Conservation (phyloP, 768 basidiomycete species). For the Russula sp. region DNA sequence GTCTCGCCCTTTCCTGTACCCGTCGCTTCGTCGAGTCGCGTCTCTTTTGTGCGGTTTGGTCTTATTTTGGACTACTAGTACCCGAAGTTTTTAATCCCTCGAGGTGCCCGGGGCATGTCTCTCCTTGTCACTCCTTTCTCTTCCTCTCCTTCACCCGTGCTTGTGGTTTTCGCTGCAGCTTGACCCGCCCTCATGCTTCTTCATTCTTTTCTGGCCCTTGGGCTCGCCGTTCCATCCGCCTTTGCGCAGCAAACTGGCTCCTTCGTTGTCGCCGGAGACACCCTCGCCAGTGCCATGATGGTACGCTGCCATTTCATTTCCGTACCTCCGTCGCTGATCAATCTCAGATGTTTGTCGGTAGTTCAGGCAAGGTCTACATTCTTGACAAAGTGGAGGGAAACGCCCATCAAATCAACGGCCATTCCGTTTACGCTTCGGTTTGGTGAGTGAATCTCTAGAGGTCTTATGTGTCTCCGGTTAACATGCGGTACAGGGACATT, state of each 20-base stretch:
- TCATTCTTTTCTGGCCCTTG: not conserved
- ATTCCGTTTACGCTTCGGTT: constrained; percentile 72
- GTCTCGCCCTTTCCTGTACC: too few relatives aligned
- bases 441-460: constrained; percentile 38
- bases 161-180: not conserved
- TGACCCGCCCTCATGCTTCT: not conserved
- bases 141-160: not conserved
- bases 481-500: constrained; percentile 47
- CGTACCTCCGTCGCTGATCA: not conserved
- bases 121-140: not conserved
- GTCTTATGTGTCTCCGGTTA: not conserved
- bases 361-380: constrained; percentile 76
- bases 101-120: not conserved
- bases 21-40: too few relatives aligned
- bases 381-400: constrained; percentile 87
- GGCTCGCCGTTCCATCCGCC: not conserved
- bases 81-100: too few relatives aligned
- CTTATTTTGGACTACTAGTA: too few relatives aligned
- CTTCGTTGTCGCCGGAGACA: not conserved
- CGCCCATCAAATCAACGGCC: constrained; percentile 53
- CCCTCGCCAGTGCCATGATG: constrained; percentile 11
- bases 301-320: not conserved
- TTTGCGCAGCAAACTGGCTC: constrained; percentile 3
- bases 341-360: constrained; percentile 74
- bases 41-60: too few relatives aligned